phyloP scores from a whole-genome alignment of 495 filamentous ascomycete species.

The Lepraria neglecta region DNA sequence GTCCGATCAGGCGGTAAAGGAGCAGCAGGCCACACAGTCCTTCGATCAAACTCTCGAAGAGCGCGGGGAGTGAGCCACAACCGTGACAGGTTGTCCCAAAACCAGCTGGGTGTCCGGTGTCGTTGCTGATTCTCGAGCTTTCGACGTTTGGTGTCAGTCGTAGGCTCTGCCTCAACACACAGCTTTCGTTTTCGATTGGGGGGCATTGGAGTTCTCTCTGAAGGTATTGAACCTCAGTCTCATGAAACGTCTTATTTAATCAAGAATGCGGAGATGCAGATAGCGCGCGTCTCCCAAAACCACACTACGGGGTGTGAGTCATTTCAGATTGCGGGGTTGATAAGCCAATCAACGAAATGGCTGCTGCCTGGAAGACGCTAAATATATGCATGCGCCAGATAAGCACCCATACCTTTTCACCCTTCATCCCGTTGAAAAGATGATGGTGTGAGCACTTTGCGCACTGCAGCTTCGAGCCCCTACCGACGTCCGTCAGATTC shows the following conservation, averaged over 20 bases:
- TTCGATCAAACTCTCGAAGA: conserved; percentile 29
- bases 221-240: conserved; percentile 16
- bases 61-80: conserved; percentile 22
- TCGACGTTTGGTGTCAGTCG: conserved; percentile 11
- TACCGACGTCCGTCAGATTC: conserved; percentile 5
- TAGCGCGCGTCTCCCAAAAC: conserved; percentile 14
- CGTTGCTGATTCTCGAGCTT: conserved; percentile 19
- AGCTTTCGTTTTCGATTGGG: conserved; percentile 14
- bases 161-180: conserved; percentile 9
- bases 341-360: conserved; percentile 17
- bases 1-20: too few relatives aligned
- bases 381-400: conserved; percentile 13
- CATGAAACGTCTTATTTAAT: conserved; percentile 8
- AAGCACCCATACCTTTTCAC: conserved; percentile 7
- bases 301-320: conserved; percentile 14
- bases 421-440: conserved; percentile 1
- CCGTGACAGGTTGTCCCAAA: conserved; percentile 28
- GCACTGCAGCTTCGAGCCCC: conserved; percentile 13
- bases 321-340: conserved; percentile 15
- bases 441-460: conserved; percentile 10
- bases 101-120: conserved; percentile 12
- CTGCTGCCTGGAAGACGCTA: conserved; percentile 12
- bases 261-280: conserved; percentile 15
- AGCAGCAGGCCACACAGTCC: too few relatives aligned
- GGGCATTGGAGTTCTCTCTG: conserved; percentile 13